Evolutionary conservation across 257 asterid genomes (phyloP), one percentile per base, ranked within the genome.

Genomic region (Nemophila menziesii): DNA sequence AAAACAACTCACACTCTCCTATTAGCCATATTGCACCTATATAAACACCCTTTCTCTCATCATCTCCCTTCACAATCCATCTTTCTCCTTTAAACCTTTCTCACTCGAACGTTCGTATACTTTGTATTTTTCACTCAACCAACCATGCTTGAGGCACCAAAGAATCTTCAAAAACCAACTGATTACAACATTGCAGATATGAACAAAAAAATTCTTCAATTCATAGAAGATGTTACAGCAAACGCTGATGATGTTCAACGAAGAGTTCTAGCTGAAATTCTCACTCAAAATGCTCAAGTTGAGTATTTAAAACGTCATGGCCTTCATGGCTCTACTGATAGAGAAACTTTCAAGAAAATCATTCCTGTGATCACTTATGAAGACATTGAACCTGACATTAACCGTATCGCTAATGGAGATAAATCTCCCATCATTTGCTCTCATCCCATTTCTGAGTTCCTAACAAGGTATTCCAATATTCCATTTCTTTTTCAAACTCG

Each of bases 391-490:
- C 11, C 40, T 2, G 67, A 62, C 51, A 56, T 62, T 16, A 54
- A 40, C 52, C 51, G 61, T 33, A 62, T 67, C 29, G 66, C 74
- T 11, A 44, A 49, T 20, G 70, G 66, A 8, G 70, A 67, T 52
- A 41, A 49, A 2, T 57, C 74, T 37, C 54, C 46, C 14, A 67
- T 67, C 59, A 49, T 62, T 27, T 49, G 70, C 56, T 62, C 63
- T 1, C 55, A 62, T 19, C 57, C 69, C 66, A 67, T 62, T 43
- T 57, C 74, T 33, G 74, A 67, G 55, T 67, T 67, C 56, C 46
- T 62, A 45, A 67, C 70, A 4, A 67, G 74, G 66, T 67, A 40
- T 43, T 41, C 3, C 48, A 8, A 13, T 20, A 17, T 4, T 46
- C 9, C 20, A 9, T 14, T 7, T 19, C 20, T 9, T n/a, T n/a